Percentiles rank a stretch among this genome's conserved stretches.
phyloP scores from a whole-genome alignment of 2,329 filamentous ascomycete species.

The Orbilia ellipsospora region DNA sequence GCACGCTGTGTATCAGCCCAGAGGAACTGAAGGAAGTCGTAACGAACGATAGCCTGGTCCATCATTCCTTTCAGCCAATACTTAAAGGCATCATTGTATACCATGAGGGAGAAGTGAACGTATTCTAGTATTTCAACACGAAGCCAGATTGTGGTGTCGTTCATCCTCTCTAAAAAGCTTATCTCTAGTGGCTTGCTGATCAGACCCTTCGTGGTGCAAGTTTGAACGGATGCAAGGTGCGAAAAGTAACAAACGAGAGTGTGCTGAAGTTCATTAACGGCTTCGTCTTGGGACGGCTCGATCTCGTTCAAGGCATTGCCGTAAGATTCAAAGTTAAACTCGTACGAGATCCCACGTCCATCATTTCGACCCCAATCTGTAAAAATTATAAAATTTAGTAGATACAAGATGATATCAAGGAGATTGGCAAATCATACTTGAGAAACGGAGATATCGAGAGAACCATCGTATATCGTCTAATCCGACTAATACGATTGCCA shows the following conservation, averaged over 20 bases:
- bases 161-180: slow-evolving; percentile 7
- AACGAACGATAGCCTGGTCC: slow-evolving; percentile 11
- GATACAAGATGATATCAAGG: neutral
- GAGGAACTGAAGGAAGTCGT: neutral
- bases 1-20: neutral
- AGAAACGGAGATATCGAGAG: slow-evolving; percentile 20
- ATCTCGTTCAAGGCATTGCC: slow-evolving; percentile 6
- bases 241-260: neutral
- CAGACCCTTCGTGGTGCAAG: slow-evolving; percentile 16
- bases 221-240: slow-evolving; percentile 18
- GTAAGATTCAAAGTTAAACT: slow-evolving; percentile 37
- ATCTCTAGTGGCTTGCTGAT: neutral
- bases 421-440: slow-evolving; percentile 19
- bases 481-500: slow-evolving; percentile 26
- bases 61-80: slow-evolving; percentile 14
- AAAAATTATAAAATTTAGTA: slow-evolving; percentile 3
- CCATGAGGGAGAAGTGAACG: neutral
- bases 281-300: neutral
- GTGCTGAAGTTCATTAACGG: neutral
- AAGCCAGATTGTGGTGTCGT: slow-evolving; percentile 27
- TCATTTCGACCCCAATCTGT: slow-evolving; percentile 36
- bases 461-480: slow-evolving; percentile 23
- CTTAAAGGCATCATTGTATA: slow-evolving; percentile 15
- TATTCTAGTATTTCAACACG: slow-evolving; percentile 4
- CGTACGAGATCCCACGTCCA: slow-evolving; percentile 30